A percentile compares a stretch with the other conserved stretches of the same genome.
These are phyloP conservation scores for Mentha longifolia DNA, from an alignment of 257 asterid genomes.

Conservation along the genomic window DNA sequence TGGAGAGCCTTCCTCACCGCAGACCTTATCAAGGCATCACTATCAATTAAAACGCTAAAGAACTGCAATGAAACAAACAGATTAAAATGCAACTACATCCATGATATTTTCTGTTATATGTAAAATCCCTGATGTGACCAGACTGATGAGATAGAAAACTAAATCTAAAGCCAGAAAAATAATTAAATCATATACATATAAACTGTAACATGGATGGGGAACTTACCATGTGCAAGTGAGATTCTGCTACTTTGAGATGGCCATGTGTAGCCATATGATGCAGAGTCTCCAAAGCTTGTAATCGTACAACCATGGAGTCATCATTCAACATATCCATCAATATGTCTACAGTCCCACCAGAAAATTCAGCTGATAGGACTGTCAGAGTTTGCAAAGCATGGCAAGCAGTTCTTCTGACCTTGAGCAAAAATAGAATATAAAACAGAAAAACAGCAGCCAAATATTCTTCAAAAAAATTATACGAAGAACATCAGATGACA, in stretches of 20 bases:
- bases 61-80: constrained; percentile 60
- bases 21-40: constrained; percentile 61
- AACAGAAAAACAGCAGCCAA: constrained; percentile 35
- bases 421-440: constrained; percentile 38
- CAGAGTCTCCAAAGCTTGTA: constrained; percentile 80
- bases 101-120: neutral
- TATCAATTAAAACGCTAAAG: constrained; percentile 63
- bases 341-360: constrained; percentile 55
- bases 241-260: constrained; percentile 60
- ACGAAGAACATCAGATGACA: neutral
- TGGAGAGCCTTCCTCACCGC: constrained; percentile 64
- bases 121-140: no score
- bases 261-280: constrained; percentile 55
- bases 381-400: constrained; percentile 67
- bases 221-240: constrained; percentile 76
- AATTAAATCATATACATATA: no score
- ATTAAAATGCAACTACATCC: constrained; percentile 30
- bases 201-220: constrained; percentile 25
- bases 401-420: constrained; percentile 96
- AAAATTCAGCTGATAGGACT: constrained; percentile 62
- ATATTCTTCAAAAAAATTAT: constrained; percentile 28
- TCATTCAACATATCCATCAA: constrained; percentile 81
- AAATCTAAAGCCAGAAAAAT: no score
- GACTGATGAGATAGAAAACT: no score
- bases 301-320: constrained; percentile 66